Percentiles rank a stretch among this genome's conserved stretches.
Conservation (phyloP, 257 asterid species). For the Vinca minor region DNA sequence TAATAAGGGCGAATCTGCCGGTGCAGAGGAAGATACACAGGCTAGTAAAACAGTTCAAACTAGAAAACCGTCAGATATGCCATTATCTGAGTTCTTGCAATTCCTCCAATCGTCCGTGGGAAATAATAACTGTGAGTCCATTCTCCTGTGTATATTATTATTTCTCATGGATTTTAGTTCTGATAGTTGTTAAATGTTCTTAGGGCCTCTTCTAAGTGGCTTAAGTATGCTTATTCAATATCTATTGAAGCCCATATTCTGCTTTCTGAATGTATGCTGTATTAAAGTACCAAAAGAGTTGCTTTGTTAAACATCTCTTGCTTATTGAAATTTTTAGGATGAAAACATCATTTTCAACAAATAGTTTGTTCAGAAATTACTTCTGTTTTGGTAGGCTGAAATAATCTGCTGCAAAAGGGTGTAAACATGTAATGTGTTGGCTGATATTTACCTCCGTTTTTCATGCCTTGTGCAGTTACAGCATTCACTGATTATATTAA, state of each 20-base stretch:
- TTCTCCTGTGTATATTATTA: slow-evolving; percentile 9
- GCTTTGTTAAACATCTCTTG: not conserved
- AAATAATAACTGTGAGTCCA: slow-evolving; percentile 49
- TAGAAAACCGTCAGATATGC: slow-evolving; percentile 26
- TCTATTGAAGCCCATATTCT: not conserved
- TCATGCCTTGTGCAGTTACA: slow-evolving; percentile 49
- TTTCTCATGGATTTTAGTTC: not conserved
- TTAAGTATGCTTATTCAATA: not conserved
- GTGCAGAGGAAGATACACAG: slow-evolving; percentile 36
- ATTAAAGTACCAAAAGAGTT: not conserved
- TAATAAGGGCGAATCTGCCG: slow-evolving; percentile 40
- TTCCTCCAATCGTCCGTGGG: slow-evolving; percentile 44
- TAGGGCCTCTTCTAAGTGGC: not conserved
- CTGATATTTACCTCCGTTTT: slow-evolving; percentile 1
- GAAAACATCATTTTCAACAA: not conserved
- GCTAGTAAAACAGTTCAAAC: slow-evolving; percentile 25
- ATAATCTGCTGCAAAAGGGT: not conserved
- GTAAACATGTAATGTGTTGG: not conserved
- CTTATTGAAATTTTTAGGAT: not conserved
- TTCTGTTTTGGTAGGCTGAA: not conserved
- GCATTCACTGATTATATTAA: slow-evolving; percentile 68
- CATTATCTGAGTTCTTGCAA: slow-evolving; percentile 47
- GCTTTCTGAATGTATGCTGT: not conserved
- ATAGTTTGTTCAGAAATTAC: not conserved
- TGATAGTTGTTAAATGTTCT: not conserved